Base-by-base conservation (phyloP, 2,329 filamentous ascomycete genomes). In the Huntiella savannae region DNA sequence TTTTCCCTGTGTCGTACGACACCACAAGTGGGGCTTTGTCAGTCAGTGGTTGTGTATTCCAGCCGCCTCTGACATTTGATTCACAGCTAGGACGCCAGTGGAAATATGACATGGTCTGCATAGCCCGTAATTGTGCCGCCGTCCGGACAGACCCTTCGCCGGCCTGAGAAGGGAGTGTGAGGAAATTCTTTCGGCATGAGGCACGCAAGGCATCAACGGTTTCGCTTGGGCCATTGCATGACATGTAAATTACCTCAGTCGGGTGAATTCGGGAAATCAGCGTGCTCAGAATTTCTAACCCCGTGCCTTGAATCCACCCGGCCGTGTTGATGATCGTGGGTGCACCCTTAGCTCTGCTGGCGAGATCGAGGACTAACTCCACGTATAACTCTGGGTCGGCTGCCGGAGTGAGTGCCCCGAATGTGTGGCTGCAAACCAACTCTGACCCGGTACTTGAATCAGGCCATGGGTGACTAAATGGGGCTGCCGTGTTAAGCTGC, bases 51-150 rank as follows among this genome's bases (percentile, higher is more conserved):
- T 61, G 63, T 0, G 65, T 50, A 44, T 69, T 62, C 71, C 76
- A 82, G 39, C 56, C 58, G 15, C 59, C 42, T 4, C 50, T 52
- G 2, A 42, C 5, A 1, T 33, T 12, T 1, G 15, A n/a, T 8
- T 19, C 4, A 5, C 49, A 45, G 12, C 40, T 17, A 3, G 45
- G 33, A 45, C 52, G 50, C 32, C 37, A 52, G 56, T 88, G 83
- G 55, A 88, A 84, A 54, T 87, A 88, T 0, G 81, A 78, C 68
- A 85, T 77, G n/a, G 70, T 74, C 53, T 86, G 80, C 79, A 88
- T 85, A 4, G 71, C 69, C 43, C 80, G 66, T 2, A 83, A 60
- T 50, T 87, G 76, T 0, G 73, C 68, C 0, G 79, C 70, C 7
- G 77, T 81, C 34, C 77, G 66, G 3, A 70, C 63, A 1, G 66